Conservation (phyloP, 169 alveolate species). For the Cryptosporidium baileyi region DNA sequence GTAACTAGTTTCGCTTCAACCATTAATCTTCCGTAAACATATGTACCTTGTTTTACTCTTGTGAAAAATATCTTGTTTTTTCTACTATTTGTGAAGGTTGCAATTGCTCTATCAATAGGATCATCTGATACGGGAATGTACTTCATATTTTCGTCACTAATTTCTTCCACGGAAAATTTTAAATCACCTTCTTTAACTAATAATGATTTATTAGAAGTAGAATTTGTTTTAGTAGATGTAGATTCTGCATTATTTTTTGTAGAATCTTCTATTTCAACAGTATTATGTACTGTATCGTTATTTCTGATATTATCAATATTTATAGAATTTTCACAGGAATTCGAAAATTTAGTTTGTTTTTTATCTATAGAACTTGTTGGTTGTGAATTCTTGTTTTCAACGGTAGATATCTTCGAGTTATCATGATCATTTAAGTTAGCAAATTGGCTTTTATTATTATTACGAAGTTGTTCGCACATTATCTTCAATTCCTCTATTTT, state of each 20-base stretch:
- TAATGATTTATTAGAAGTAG: constrained; percentile 26
- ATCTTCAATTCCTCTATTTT: constrained; percentile 47
- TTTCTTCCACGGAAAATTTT: constrained; percentile 58
- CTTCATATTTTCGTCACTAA: constrained; percentile 31
- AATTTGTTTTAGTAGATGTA: neutral
- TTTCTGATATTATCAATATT: neutral
- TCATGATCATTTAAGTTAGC: neutral
- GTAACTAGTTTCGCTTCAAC: constrained; percentile 69
- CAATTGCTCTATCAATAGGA: constrained; percentile 70
- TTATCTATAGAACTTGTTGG: neutral
- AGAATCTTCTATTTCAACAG: neutral
- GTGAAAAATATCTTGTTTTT: constrained; percentile 40
- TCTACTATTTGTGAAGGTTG: constrained; percentile 62
- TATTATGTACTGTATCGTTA: neutral
- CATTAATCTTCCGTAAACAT: constrained; percentile 68
- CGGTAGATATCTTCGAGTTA: neutral
- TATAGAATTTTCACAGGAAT: neutral
- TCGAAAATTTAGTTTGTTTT: neutral
- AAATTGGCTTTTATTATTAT: neutral
- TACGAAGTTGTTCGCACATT: constrained; percentile 17
- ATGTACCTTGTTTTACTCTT: constrained; percentile 60
- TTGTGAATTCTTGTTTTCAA: neutral
- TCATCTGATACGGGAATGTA: constrained; percentile 63
- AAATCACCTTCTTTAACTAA: constrained; percentile 53
- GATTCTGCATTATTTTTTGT: neutral